Conservation (phyloP, 2,329 filamentous ascomycete species). For the Hirsutella minnesotensis region DNA sequence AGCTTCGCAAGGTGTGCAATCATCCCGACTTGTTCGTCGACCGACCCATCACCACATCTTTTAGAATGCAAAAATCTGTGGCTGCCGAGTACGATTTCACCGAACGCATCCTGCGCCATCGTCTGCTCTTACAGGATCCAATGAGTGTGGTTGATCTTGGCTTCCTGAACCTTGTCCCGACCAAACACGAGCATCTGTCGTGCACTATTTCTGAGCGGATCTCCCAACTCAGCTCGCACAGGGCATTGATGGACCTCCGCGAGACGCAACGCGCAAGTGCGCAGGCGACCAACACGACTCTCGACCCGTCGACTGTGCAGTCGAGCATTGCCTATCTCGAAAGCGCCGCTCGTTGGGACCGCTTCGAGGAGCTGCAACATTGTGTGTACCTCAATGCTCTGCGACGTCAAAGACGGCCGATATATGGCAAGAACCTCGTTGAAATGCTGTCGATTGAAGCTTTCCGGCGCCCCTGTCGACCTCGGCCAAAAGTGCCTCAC, state of each 20-base stretch:
- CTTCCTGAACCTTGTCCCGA: conserved; percentile 69
- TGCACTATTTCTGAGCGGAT: conserved; percentile 39
- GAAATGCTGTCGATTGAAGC: conserved; percentile 57
- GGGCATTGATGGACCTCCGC: conserved; percentile 55
- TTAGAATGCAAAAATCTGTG: conserved; percentile 76
- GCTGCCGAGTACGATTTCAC: conserved; percentile 62
- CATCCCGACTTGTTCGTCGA: conserved; percentile 96
- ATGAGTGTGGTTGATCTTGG: conserved; percentile 58
- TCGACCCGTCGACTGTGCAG: conserved; percentile 56
- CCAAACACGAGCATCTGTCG: conserved; percentile 56
- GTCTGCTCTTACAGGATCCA: conserved; percentile 48
- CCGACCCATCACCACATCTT: conserved; percentile 90
- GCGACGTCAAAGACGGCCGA: conserved; percentile 65
- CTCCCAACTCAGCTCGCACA: conserved; percentile 57
- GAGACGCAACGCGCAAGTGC: conserved; percentile 56
- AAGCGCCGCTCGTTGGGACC: conserved; percentile 54
- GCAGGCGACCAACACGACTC: conserved; percentile 38
- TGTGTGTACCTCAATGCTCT: conserved; percentile 72
- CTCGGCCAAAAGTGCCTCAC: conserved; percentile 46
- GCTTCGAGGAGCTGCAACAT: conserved; percentile 69
- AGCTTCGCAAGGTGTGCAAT: conserved; percentile 94
- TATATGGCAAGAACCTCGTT: conserved; percentile 74
- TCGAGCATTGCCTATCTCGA: conserved; percentile 65
- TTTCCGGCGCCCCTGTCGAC: conserved; percentile 45
- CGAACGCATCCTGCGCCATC: conserved; percentile 56